Evolutionary conservation across 2,329 filamentous ascomycete species (phyloP).

Genomic region (Aschersonia sp.): DNA sequence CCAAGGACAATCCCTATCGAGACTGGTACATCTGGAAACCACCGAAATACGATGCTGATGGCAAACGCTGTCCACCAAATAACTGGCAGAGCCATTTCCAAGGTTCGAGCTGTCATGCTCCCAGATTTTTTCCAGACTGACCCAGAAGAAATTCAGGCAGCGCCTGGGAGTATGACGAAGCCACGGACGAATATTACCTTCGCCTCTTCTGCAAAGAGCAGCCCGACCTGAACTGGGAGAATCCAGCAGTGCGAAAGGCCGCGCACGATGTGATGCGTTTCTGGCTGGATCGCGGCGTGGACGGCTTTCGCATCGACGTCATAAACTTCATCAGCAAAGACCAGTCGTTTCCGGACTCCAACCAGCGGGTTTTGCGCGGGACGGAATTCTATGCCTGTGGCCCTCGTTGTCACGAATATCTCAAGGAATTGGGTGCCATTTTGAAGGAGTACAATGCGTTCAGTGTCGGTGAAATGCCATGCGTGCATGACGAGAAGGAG

Average conservation of each 20-base stretch:
- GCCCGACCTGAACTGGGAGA: constrained; percentile 70
- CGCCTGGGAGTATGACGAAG: constrained; percentile 34
- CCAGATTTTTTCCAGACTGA: background rate
- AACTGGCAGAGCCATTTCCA: constrained; percentile 34
- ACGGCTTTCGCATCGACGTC: constrained; percentile 53
- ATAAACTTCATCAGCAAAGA: constrained; percentile 55
- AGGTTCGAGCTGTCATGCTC: constrained; percentile 9
- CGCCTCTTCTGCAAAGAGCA: constrained; percentile 57
- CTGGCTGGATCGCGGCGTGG: constrained; percentile 56
- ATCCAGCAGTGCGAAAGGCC: constrained; percentile 45
- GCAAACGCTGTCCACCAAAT: constrained; percentile 45
- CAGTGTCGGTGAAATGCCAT: constrained; percentile 37
- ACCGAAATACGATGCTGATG: constrained; percentile 39
- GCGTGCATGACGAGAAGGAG: constrained; percentile 24
- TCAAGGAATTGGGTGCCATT: constrained; percentile 28
- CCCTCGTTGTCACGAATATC: constrained; percentile 29
- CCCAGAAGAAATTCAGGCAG: constrained; percentile 7
- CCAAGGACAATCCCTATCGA: constrained; percentile 36
- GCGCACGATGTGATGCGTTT: constrained; percentile 59
- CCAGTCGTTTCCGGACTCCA: constrained; percentile 36
- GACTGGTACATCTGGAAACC: constrained; percentile 55
- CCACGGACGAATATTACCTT: constrained; percentile 41
- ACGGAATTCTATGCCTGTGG: constrained; percentile 39
- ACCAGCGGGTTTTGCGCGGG: constrained; percentile 15
- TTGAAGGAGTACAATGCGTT: constrained; percentile 33